Evolutionary conservation across 164 flowering plant species (phyloP).

Genomic region (Brasenia schreberi): DNA sequence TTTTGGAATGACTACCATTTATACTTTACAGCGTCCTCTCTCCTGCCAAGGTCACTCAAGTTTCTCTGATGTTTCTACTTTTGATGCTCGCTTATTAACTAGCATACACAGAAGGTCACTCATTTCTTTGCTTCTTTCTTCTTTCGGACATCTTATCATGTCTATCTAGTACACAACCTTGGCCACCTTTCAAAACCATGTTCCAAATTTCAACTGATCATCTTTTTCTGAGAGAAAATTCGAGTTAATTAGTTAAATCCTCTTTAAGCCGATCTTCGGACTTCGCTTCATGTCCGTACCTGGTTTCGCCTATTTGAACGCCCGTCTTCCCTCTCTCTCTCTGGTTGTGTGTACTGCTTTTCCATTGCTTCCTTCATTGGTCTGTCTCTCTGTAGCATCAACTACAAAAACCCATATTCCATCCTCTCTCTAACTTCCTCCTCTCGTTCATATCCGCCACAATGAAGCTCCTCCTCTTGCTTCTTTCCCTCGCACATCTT

Average conservation of each 20-base stretch:
- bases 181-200: background rate
- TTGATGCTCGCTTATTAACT: background rate
- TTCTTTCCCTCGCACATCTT: background rate
- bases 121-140: background rate
- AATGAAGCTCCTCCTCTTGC: background rate
- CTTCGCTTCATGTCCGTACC: background rate
- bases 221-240: background rate
- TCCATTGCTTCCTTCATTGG: background rate
- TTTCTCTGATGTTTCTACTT: background rate
- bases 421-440: background rate
- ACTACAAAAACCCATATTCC: background rate
- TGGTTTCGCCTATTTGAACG: background rate
- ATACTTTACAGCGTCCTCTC: background rate
- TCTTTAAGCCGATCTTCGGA: background rate
- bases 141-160: background rate
- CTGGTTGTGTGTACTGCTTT: background rate
- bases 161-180: background rate
- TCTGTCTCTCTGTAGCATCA: background rate
- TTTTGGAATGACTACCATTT: background rate
- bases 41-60: background rate
- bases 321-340: conserved; percentile 2
- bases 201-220: background rate
- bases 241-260: background rate
- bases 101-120: background rate
- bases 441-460: background rate